Evolutionary conservation across 2,329 filamentous ascomycete genomes (phyloP).

Genomic region (Verticillium nubilum): DNA sequence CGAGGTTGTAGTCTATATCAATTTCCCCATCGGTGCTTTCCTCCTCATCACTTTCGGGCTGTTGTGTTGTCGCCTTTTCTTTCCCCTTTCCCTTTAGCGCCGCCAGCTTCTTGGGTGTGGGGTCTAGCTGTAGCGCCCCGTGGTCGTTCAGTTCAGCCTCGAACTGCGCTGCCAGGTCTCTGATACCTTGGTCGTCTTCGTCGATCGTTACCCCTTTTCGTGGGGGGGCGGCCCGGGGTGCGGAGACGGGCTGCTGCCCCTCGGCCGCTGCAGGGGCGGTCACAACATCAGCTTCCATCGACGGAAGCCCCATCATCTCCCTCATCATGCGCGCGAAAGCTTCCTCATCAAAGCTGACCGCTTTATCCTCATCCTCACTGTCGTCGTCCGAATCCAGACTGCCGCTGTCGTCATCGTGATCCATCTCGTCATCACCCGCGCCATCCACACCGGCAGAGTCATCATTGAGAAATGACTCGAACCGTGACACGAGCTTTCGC

Average conservation of each 20-base stretch:
- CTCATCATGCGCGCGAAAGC: conserved; percentile 86
- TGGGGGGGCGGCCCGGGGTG: not conserved
- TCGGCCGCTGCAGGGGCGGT: conserved; percentile 6
- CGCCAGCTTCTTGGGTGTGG: conserved; percentile 23
- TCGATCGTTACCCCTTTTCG: conserved; percentile 24
- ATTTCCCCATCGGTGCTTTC: conserved; percentile 55
- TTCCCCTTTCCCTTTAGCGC: conserved; percentile 17
- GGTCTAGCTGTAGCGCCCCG: conserved; percentile 57
- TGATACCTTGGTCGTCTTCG: conserved; percentile 56
- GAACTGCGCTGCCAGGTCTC: conserved; percentile 61
- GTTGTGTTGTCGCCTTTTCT: not conserved
- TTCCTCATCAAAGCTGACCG: conserved; percentile 75
- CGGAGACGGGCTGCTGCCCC: not conserved
- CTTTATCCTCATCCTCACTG: conserved; percentile 65
- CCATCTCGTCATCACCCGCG: conserved; percentile 67
- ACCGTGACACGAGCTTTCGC: conserved; percentile 87
- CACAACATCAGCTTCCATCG: conserved; percentile 7
- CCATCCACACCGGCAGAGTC: conserved; percentile 77
- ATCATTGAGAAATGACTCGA: conserved; percentile 86
- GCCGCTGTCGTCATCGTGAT: conserved; percentile 42
- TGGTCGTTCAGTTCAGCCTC: conserved; percentile 66
- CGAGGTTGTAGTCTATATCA: conserved; percentile 79
- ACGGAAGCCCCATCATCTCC: conserved; percentile 74
- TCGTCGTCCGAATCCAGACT: conserved; percentile 44
- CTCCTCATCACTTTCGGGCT: conserved; percentile 31